Conservation (phyloP, 2,329 filamentous ascomycete genomes). For the Talaromyces sp. region DNA sequence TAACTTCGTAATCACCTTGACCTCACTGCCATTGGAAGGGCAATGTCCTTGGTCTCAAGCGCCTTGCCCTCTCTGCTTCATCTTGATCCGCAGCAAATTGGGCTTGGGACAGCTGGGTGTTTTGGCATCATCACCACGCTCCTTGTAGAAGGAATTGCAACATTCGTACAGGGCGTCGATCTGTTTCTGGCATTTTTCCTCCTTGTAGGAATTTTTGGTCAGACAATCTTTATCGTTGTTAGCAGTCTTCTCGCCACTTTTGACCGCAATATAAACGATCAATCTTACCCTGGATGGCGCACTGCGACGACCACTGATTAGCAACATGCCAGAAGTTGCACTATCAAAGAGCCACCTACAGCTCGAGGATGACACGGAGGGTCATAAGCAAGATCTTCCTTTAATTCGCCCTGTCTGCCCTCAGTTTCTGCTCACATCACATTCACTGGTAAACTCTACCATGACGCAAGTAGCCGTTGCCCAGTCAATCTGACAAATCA, state of each 20-base stretch:
- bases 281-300: constrained; percentile 75
- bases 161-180: constrained; percentile 89
- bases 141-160: constrained; percentile 81
- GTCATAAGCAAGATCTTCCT: constrained; percentile 65
- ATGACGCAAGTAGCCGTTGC: constrained; percentile 13
- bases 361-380: constrained; percentile 83
- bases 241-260: not conserved
- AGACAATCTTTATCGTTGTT: constrained; percentile 61
- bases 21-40: not conserved
- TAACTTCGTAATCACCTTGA: not conserved
- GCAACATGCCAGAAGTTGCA: not conserved
- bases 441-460: constrained; percentile 16
- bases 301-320: constrained; percentile 45
- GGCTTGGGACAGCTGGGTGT: constrained; percentile 83
- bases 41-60: not conserved
- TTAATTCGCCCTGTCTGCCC: constrained; percentile 36
- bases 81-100: constrained; percentile 71
- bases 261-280: not conserved
- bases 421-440: not conserved
- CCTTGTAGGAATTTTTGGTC: constrained; percentile 75
- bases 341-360: constrained; percentile 44
- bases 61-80: constrained; percentile 60
- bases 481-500: not conserved
- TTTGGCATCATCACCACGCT: constrained; percentile 67
- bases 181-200: constrained; percentile 71